Evolutionary conservation across 2,329 filamentous ascomycete species (phyloP).

Genomic region (Pseudocercospora macadamiae): DNA sequence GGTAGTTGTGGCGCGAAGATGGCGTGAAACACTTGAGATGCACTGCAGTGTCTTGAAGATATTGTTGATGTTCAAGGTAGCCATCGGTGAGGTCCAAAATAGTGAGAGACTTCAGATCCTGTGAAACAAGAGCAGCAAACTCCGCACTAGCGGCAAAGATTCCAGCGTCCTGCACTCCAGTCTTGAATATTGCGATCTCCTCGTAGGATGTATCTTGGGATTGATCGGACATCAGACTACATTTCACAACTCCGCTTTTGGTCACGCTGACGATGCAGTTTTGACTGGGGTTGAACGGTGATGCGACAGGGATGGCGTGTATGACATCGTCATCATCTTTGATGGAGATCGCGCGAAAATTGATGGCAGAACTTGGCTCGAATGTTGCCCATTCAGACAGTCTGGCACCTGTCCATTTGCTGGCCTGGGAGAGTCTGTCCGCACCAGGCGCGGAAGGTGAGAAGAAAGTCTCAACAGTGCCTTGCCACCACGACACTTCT

Average conservation of each 20-base stretch:
- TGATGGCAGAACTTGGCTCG: not conserved
- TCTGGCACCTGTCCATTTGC: conserved; percentile 10
- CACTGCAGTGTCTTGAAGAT: conserved; percentile 10
- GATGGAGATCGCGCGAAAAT: not conserved
- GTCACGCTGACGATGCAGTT: conserved; percentile 11
- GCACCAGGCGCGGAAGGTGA: conserved; percentile 57
- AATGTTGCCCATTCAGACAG: conserved; percentile 2
- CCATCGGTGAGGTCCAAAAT: conserved; percentile 36
- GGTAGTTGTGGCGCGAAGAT: conserved; percentile 24
- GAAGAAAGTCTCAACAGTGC: conserved; percentile 76
- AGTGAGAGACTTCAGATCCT: conserved; percentile 23
- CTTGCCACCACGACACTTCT: conserved; percentile 78
- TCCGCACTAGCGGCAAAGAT: conserved; percentile 29
- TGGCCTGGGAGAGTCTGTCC: conserved; percentile 23
- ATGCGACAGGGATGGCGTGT: conserved; percentile 16
- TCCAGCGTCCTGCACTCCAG: conserved; percentile 21
- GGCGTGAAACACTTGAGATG: conserved; percentile 23
- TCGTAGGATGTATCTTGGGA: not conserved
- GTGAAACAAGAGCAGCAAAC: conserved; percentile 30
- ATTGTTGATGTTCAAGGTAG: conserved; percentile 35
- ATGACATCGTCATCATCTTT: conserved; percentile 7
- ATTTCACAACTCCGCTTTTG: conserved; percentile 10
- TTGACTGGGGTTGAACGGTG: conserved; percentile 11
- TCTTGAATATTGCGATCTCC: conserved; percentile 21
- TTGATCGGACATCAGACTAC: conserved; percentile 6